A percentile compares a stretch with the other conserved stretches of the same genome.
Conservation (phyloP, 352 stramenopile species). For the Phytopythium cucurbitacearum region DNA sequence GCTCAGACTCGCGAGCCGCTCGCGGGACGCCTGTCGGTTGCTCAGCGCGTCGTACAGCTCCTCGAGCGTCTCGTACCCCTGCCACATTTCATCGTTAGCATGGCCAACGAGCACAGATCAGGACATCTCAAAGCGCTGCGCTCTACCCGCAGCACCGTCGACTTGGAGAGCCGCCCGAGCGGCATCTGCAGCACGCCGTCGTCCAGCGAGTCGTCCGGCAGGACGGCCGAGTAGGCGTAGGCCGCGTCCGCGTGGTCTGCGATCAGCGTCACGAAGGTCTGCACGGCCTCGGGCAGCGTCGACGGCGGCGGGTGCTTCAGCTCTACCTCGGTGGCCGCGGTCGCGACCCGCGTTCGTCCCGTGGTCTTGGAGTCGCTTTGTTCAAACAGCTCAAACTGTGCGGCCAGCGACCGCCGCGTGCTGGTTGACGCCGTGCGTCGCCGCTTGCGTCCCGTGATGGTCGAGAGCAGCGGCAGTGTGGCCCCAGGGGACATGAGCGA, state of each 20-base stretch:
- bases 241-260: constrained; percentile 32
- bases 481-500: constrained; percentile 1
- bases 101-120: neutral
- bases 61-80: constrained; percentile 63
- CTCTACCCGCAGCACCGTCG: constrained; percentile 48
- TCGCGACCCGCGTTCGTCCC: too few species aligned
- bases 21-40: constrained; percentile 29
- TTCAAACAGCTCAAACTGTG: constrained; percentile 20
- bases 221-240: constrained; percentile 29
- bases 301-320: constrained; percentile 22
- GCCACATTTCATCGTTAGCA: neutral
- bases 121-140: too few species aligned
- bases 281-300: constrained; percentile 36
- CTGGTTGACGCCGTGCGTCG: constrained; percentile 17
- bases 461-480: neutral
- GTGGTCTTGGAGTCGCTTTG: constrained; percentile 2
- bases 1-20: constrained; percentile 39
- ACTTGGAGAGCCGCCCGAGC: constrained; percentile 48
- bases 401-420: constrained; percentile 14
- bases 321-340: neutral
- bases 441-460: constrained; percentile 15
- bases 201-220: constrained; percentile 27
- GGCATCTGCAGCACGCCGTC: constrained; percentile 42
- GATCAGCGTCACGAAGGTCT: constrained; percentile 46
- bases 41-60: constrained; percentile 54